A percentile compares a stretch with the other conserved stretches of the same genome.
Evolutionary conservation across 192 early-diverging fungal genomes (phyloP).

Genomic region (Coemansia umbellata): DNA sequence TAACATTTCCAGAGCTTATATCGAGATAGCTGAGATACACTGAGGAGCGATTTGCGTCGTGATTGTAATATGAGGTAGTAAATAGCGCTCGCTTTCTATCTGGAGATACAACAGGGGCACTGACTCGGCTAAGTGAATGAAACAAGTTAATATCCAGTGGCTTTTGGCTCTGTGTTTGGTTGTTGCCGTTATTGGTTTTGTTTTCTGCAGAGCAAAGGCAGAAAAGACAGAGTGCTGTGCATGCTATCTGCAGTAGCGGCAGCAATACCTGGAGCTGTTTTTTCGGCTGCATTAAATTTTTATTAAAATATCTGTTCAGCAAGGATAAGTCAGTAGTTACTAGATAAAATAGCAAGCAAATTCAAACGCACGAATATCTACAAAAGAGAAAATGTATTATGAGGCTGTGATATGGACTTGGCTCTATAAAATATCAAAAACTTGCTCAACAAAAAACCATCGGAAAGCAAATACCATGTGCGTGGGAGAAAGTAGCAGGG

Average conservation of each 20-base stretch:
- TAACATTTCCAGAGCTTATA: conserved; percentile 16
- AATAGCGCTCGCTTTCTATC: conserved; percentile 18
- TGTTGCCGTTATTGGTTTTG: neutral
- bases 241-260: conserved; percentile 5
- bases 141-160: conserved; percentile 25
- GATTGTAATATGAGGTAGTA: conserved; percentile 16
- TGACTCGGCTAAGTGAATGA: conserved; percentile 16
- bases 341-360: too few species aligned
- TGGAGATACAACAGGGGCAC: conserved; percentile 23
- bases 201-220: neutral
- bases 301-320: too few species aligned
- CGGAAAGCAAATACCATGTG: too few species aligned
- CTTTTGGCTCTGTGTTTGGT: conserved; percentile 4
- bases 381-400: too few species aligned
- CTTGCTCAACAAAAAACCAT: too few species aligned
- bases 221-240: neutral
- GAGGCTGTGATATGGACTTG: too few species aligned
- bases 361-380: too few species aligned
- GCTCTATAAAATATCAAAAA: too few species aligned
- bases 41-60: conserved; percentile 12
- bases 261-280: too few species aligned
- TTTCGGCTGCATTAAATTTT: too few species aligned
- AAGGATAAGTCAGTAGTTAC: too few species aligned
- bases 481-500: too few species aligned
- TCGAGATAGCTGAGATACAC: conserved; percentile 26